Evolutionary conservation across 2,329 filamentous ascomycete species (phyloP).

Genomic region (Alternaria ethzedia): DNA sequence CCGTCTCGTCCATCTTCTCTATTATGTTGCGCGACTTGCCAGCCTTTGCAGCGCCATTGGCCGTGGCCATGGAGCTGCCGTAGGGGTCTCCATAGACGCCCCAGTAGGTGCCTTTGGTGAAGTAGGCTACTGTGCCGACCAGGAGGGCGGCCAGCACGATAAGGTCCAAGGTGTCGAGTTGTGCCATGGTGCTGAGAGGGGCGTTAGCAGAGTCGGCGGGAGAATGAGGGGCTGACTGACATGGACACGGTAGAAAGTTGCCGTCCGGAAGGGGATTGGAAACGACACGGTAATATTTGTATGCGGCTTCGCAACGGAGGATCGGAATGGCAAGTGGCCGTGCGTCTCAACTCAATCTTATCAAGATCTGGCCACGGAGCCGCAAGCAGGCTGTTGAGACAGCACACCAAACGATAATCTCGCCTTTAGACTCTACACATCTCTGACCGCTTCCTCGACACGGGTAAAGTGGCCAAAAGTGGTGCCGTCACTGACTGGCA

Average conservation of each 20-base stretch:
- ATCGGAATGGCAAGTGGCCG: slow-evolving; percentile 3
- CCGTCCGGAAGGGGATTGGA: slow-evolving; percentile 31
- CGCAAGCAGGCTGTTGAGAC: not conserved
- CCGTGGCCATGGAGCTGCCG: slow-evolving; percentile 73
- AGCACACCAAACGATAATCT: not conserved
- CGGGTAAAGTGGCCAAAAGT: slow-evolving; percentile 20
- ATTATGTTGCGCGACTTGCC: slow-evolving; percentile 90
- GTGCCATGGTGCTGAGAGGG: slow-evolving; percentile 71
- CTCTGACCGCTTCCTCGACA: not conserved
- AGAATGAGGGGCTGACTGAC: slow-evolving; percentile 21
- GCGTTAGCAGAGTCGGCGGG: slow-evolving; percentile 15
- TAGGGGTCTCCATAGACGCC: slow-evolving; percentile 88
- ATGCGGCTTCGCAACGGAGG: slow-evolving; percentile 15
- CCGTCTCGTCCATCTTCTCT: slow-evolving; percentile 93
- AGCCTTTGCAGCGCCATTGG: slow-evolving; percentile 70
- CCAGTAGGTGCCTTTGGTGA: slow-evolving; percentile 97
- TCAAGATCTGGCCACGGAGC: not conserved
- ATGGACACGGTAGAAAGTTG: slow-evolving; percentile 29
- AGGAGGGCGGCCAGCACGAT: slow-evolving; percentile 87
- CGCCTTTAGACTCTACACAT: not conserved
- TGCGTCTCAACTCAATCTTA: slow-evolving; percentile 2
- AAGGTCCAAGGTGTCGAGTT: slow-evolving; percentile 95
- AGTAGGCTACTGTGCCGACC: slow-evolving; percentile 88
- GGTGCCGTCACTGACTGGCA: slow-evolving; percentile 33
- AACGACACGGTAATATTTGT: slow-evolving; percentile 37